Percentiles rank a stretch among this genome's conserved stretches.
Conservation (phyloP, 2,329 filamentous ascomycete species). For the Aureobasidium sp. region DNA sequence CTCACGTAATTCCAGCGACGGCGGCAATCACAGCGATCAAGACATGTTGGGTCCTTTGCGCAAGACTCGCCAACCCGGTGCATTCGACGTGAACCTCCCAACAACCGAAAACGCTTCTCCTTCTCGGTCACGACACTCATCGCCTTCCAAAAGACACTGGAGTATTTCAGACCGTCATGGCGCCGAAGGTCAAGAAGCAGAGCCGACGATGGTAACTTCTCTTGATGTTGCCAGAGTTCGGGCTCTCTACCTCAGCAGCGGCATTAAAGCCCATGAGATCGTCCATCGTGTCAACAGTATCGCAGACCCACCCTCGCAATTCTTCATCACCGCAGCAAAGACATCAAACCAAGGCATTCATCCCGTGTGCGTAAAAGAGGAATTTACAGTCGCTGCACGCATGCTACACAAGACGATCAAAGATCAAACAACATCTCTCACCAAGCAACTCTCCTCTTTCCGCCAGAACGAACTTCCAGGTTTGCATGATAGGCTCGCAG, state of each 20-base stretch:
- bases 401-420: constrained; percentile 43
- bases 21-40: background rate
- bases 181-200: constrained; percentile 30
- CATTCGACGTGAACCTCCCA: background rate
- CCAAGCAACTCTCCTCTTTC: constrained; percentile 19
- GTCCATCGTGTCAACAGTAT: constrained; percentile 53
- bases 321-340: constrained; percentile 31
- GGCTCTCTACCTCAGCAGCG: constrained; percentile 70
- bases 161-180: constrained; percentile 49
- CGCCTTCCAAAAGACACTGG: constrained; percentile 44
- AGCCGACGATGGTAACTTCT: constrained; percentile 30
- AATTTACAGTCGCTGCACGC: constrained; percentile 48
- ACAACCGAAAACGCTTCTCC: background rate
- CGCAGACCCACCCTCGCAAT: constrained; percentile 22
- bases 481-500: constrained; percentile 46
- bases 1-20: background rate
- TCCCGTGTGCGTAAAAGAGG: constrained; percentile 43
- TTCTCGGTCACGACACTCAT: background rate
- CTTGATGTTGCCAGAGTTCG: constrained; percentile 75
- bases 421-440: constrained; percentile 20
- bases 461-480: constrained; percentile 36
- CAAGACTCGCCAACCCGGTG: constrained; percentile 6
- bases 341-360: constrained; percentile 37
- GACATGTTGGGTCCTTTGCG: background rate
- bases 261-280: constrained; percentile 85